Evolutionary conservation across 768 basidiomycete genomes (phyloP).

Genomic region (Lanmaoa rubissima): DNA sequence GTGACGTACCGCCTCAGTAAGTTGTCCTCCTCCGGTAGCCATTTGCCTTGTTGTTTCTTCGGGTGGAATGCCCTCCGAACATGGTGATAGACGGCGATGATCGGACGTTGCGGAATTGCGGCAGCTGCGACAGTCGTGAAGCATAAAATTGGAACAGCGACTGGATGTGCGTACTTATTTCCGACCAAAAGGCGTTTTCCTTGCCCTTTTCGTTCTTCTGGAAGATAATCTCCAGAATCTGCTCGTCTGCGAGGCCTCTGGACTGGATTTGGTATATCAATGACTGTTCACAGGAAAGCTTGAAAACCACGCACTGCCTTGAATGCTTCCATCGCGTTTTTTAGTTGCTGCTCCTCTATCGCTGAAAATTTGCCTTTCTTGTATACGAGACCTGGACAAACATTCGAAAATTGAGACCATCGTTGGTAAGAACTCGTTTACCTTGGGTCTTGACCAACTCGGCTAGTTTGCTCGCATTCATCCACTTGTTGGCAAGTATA

Average conservation of each 20-base stretch:
- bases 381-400: slow-evolving; percentile 66
- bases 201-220: slow-evolving; percentile 58
- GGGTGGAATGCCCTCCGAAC: slow-evolving; percentile 71
- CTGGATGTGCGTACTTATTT: slow-evolving; percentile 57
- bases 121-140: slow-evolving; percentile 44
- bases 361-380: slow-evolving; percentile 88
- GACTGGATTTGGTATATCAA: slow-evolving; percentile 34
- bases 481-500: slow-evolving; percentile 77
- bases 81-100: slow-evolving; percentile 83
- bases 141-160: neutral
- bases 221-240: slow-evolving; percentile 65
- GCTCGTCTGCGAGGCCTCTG: slow-evolving; percentile 51
- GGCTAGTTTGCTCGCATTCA: slow-evolving; percentile 63
- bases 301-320: slow-evolving; percentile 44
- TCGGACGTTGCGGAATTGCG: slow-evolving; percentile 71
- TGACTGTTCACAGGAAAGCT: neutral
- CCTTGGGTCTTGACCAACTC: slow-evolving; percentile 71
- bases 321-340: slow-evolving; percentile 62
- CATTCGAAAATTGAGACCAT: neutral
- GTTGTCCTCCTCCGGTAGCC: slow-evolving; percentile 66
- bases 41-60: slow-evolving; percentile 64
- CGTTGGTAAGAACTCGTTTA: slow-evolving; percentile 22
- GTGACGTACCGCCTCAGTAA: slow-evolving; percentile 55
- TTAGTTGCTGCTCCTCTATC: slow-evolving; percentile 68
- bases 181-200: slow-evolving; percentile 74